A percentile compares a stretch with the other conserved stretches of the same genome.
These are phyloP conservation scores for Pleodorina starrii DNA, from an alignment of 139 green algal species.

Conservation along the genomic window DNA sequence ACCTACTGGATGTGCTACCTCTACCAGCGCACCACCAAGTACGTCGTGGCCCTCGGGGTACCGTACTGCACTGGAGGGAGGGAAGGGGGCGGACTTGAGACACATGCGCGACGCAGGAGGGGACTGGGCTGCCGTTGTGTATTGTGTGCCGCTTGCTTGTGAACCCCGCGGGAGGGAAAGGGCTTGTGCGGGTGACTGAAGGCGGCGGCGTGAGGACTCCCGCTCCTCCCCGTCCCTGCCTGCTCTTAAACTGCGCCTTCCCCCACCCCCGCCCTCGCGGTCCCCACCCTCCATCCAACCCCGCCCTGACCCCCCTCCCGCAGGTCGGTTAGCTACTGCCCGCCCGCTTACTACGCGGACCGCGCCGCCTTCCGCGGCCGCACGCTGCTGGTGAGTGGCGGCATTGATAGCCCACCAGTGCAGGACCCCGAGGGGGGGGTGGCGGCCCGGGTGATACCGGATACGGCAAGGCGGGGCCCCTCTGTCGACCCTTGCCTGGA, in stretches of 20 bases:
- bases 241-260: neutral
- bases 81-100: neutral
- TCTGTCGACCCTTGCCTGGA: no score
- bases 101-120: neutral
- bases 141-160: neutral
- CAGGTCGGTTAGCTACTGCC: constrained; percentile 72
- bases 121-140: neutral
- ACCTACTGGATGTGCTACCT: constrained; percentile 93
- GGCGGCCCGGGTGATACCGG: no score
- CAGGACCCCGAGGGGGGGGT: no score
- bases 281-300: neutral
- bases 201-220: neutral
- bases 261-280: neutral
- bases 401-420: no score
- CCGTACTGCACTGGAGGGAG: no score
- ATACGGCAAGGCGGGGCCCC: no score
- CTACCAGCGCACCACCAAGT: constrained; percentile 85
- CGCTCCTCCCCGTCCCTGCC: no score
- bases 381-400: neutral
- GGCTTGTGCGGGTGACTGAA: neutral
- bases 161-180: neutral
- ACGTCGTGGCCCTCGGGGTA: no score
- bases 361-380: constrained; percentile 73
- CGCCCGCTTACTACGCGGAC: constrained; percentile 85
- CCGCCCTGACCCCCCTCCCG: neutral